phyloP scores from a whole-genome alignment of 306 rosid species.

The Carpinus viminea region DNA sequence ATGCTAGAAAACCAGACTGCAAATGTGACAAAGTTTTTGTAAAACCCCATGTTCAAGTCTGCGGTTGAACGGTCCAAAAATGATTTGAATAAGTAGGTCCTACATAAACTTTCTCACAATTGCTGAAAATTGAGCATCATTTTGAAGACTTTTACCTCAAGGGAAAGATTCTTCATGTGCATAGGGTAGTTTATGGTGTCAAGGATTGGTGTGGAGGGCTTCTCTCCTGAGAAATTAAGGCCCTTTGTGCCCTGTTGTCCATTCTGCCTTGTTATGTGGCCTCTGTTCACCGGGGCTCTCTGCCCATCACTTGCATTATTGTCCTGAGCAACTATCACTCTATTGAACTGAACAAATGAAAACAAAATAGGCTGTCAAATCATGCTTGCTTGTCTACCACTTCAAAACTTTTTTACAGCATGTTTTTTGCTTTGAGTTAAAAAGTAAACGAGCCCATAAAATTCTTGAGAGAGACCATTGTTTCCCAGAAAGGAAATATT shows the following conservation, averaged over 20 bases:
- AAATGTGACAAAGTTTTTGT: no score
- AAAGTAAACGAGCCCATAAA: no score
- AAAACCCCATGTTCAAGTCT: no score
- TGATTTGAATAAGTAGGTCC: no score
- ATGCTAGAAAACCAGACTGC: no score
- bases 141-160: conserved; percentile 30
- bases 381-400: background rate
- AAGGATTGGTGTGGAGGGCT: conserved; percentile 60
- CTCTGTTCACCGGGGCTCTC: conserved; percentile 3
- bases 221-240: conserved; percentile 55
- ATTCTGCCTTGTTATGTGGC: conserved; percentile 2
- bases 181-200: conserved; percentile 57
- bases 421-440: no score
- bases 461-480: no score
- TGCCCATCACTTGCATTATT: conserved; percentile 18
- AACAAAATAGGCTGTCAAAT: background rate
- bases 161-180: conserved; percentile 60
- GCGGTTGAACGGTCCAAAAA: no score
- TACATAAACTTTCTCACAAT: no score
- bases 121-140: no score
- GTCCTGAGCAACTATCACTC: conserved; percentile 17
- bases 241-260: conserved; percentile 1
- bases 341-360: conserved; percentile 35
- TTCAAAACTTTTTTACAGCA: background rate
- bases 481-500: no score